Base-by-base conservation (phyloP, 2,329 filamentous ascomycete genomes). In the Hymenoscyphus albidus region DNA sequence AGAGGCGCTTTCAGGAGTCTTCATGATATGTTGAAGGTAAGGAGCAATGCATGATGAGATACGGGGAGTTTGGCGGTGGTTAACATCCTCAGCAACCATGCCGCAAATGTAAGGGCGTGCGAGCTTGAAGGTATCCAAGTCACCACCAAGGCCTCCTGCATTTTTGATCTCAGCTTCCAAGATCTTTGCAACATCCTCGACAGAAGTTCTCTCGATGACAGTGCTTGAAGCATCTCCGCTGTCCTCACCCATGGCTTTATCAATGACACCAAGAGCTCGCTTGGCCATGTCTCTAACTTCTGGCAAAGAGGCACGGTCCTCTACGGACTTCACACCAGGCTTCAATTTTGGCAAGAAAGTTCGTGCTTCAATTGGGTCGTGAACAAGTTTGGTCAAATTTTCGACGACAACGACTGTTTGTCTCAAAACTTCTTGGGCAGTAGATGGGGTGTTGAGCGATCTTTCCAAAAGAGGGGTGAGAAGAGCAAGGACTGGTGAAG, bases 371-470 rank as follows among this genome's bases (percentile, higher is more conserved):
- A 97, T 87, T 14, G 95, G 95, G 76, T 92, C 93, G 78, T 99
- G 95, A 35, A 99, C 95, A 39, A 99, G 87, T 82, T 97, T 98
- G 67, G 95, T 99, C 81, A 99, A 82, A 80, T 99, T 99, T 81
- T 99, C 95, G 22, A 95, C 91, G 61, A 99, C 96, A 62, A 99
- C 93, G 38, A 96, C 93, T 2, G 95, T 97, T 80, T 97, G 94
- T 67, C 95, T 90, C 63, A 97, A 83, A 27, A 98, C 93, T 80
- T 99, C 95, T 77, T 99, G 95, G 3, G 91, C 85, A 4, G 95
- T 99, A 16, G 86, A 86, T 9, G 94, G 95, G 67, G 89, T 94
- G 82, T 97, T 97, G 67, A 99, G 85, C 18, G 93, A 92, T 71
- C 95, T 90, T 80, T 98, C 95, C 35, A 99, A 87, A 71, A 98